A percentile compares a stretch with the other conserved stretches of the same genome.
Conservation (phyloP, 306 rosid genomes). For the Lupinus albus region DNA sequence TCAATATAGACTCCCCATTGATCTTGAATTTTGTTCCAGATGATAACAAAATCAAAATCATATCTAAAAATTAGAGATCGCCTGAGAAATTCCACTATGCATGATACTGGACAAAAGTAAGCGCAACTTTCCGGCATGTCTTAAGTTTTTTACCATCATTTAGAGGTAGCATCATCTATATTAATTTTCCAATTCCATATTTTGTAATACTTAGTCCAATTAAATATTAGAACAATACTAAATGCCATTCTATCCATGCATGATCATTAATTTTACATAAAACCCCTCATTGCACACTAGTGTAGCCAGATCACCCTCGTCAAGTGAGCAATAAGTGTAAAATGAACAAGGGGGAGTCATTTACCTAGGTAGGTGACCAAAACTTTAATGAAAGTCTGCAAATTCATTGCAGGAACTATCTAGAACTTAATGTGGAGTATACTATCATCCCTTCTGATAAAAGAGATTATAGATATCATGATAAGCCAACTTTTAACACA, state of each 20-base stretch:
- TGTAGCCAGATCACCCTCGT: conserved; percentile 19
- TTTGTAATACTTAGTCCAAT: background rate
- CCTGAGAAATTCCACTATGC: background rate
- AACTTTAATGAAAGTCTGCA: background rate
- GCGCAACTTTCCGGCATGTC: background rate
- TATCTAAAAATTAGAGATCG: conserved; percentile 4
- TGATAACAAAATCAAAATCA: conserved; percentile 4
- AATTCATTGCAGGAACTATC: conserved; percentile 17
- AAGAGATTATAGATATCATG: conserved; percentile 1
- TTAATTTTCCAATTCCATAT: conserved; percentile 12
- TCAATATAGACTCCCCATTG: conserved; percentile 14
- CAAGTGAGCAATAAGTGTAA: conserved; percentile 19
- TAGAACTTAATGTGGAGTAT: background rate
- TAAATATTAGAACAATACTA: conserved; percentile 16
- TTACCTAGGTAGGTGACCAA: background rate
- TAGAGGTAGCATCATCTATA: conserved; percentile 4
- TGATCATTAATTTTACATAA: conserved; percentile 22
- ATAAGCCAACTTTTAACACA: background rate
- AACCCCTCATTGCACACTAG: background rate
- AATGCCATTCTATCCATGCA: conserved; percentile 9
- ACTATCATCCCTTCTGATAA: background rate
- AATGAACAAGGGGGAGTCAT: conserved; percentile 1
- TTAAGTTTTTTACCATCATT: conserved; percentile 19
- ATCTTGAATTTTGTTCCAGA: conserved; percentile 12
- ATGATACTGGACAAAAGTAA: conserved; percentile 15